Evolutionary conservation across 495 filamentous ascomycete species (phyloP), one percentile per base, ranked within the genome.

Genomic region (Trichoderma gamsii): DNA sequence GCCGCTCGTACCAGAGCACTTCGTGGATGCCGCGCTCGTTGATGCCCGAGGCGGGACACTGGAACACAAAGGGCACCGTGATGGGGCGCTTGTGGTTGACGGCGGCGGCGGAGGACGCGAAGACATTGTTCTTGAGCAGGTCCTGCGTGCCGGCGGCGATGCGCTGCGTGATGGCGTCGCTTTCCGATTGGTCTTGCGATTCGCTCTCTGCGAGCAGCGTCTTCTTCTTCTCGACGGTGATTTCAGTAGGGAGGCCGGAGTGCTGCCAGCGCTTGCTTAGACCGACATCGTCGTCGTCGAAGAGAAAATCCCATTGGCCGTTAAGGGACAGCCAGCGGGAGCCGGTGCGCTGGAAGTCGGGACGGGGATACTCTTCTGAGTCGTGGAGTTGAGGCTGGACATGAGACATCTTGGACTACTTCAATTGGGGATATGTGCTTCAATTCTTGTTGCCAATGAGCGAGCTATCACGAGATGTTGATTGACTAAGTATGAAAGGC

Each of bases 1-100:
- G 69, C 3, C 83, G 77, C 71, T 87, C 84, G 68, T 88, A 87
- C 86, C 85, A 87, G 27, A 87, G 68, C 1, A 87, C 79, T 72
- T 88, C 85, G 73, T 88, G 86, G 11, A 79, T 85, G 66, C 80
- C 80, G 65, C 78, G 78, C 38, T 86, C 78, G 64, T 79, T 71
- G 35, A 88, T 81, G 2, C 84, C 85, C 1, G 84, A 86, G 0
- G 84, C 84, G 9, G 79, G 79, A 16, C 80, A 78, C 73, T 87
- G 86, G 72, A 86, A 88, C 0, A 81, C 84, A 69, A 83, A 88
- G 2, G 85, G 85, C 21, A 88, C 85, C 51, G 79, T 74, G 69
- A 87, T 88, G 5, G 74, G 75, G 46, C 70, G 73, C 69, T 82
- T 82, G 8, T 69, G 46, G 43, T 74, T 66, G 56, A 72, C 65